Evolutionary conservation across 805 yeast genomes (phyloP).

Genomic region (Nakazawaea wyomingensis): DNA sequence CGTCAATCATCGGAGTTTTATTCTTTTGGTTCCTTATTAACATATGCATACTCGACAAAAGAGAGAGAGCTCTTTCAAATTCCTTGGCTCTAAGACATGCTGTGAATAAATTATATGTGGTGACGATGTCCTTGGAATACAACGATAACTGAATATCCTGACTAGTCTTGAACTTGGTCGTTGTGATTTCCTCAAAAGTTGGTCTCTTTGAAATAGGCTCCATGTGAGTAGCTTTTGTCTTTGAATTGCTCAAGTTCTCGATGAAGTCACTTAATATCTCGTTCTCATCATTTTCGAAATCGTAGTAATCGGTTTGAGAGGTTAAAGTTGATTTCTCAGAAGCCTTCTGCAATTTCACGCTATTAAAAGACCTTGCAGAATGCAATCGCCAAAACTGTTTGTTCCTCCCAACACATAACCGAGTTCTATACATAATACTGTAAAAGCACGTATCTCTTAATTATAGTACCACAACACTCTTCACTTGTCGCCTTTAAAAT

Average conservation of each 20-base stretch:
- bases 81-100: slow-evolving; percentile 68
- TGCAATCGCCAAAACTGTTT: background rate
- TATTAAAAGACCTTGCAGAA: background rate
- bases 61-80: slow-evolving; percentile 63
- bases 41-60: slow-evolving; percentile 57
- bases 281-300: background rate
- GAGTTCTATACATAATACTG: slow-evolving; percentile 1
- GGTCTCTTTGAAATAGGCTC: too few relatives aligned
- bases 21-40: slow-evolving; percentile 5
- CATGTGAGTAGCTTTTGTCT: background rate
- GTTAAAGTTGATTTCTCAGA: background rate
- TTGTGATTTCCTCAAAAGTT: slow-evolving; percentile 3
- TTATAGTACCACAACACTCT: too few relatives aligned
- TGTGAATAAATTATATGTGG: slow-evolving; percentile 72
- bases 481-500: too few relatives aligned
- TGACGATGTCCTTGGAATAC: slow-evolving; percentile 52
- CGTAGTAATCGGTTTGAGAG: background rate
- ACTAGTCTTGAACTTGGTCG: background rate
- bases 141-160: slow-evolving; percentile 1
- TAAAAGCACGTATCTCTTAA: background rate
- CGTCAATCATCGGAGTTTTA: slow-evolving; percentile 12
- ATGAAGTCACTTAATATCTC: slow-evolving; percentile 1
- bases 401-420: background rate
- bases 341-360: background rate
- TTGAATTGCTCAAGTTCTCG: background rate